Base-by-base conservation (phyloP, 306 rosid genomes). In the Myrica gale region DNA sequence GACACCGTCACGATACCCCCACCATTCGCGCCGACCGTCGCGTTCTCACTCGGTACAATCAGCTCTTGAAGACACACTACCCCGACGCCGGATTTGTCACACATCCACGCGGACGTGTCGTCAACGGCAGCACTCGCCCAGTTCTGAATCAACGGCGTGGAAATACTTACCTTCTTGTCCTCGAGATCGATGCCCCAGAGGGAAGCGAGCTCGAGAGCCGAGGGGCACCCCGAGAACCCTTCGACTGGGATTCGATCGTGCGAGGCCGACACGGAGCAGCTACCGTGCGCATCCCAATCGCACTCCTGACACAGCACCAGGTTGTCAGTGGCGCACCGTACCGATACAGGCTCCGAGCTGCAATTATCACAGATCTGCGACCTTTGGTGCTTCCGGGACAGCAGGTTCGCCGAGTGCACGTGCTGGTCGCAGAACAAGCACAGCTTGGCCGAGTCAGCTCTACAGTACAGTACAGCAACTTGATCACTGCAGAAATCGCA, bases 341-440 rank as follows among this genome's bases (percentile, higher is more conserved):
- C 60, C 11, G 92, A 83, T 26, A 78, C 96, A 5, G 90, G 84
- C 32, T 84, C 83, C 15, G 85, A 76, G 46, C 82, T 43, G 32
- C 96, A 90, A 21, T 84, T 88, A 62, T 90, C 96, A 67, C 96
- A 90, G 88, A 90, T 88, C 85, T 81, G 89, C 3, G 90, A 88
- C 3, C 92, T 87, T 20, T 71, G 53, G 77, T 90, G 96, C 78
- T 90, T 90, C 65, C 79, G 77, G 39, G 92, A 86, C 57, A 90
- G 90, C 20, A 73, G 62, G 78, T 90, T 88, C 0, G 96, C 92
- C 10, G 90, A 85, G 80, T 90, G 96, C 37, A 90, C 96, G 19
- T 83, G 96, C 52, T 83, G 85, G 75, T 90, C 96, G 76, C 96
- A 90, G 69, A 86, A 79, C 70, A 90, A 66, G 76, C 96, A 90